Evolutionary conservation across 306 rosid species (phyloP), one percentile per base, ranked within the genome.

Genomic region (Lathyrus oleraceus): DNA sequence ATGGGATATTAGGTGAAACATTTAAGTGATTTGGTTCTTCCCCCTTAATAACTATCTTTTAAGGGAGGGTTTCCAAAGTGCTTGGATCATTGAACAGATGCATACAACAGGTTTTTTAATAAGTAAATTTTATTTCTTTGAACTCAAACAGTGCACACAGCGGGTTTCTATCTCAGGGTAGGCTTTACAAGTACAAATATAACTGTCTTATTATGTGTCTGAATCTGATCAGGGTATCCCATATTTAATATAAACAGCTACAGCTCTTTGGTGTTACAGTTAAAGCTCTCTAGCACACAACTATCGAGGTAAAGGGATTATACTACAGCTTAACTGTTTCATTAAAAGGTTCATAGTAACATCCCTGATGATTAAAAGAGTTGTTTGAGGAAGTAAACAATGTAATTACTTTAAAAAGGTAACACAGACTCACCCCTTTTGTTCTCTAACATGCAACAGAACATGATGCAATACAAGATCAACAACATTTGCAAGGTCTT

Each of bases 381-480:
- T 13, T 54, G 42, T 27, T 36, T 42, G 17, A 69, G 57, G 71
- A 74, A 69, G 32, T 53, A 25, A 44, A 25, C 54, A 47, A 19
- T 48, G 20, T 65, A 4, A n/a, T 16, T 45, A 45, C 59, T 20
- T 65, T 25, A 49, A 58, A 35, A 57, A 63, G 6, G 51, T 25
- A 42, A 71, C 62, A 23, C 19, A 25, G 38, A 87, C 98, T 81
- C 77, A 94, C 98, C 83, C 81, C 70, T 72, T 72, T 75, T 79
- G 92, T 62, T 75, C 80, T 75, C 69, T 88, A 73, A 80, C 84
- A 80, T 84, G 87, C 74, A 74, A 72, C 76, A 94, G 67, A 83
- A 94, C 84, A 67, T 76, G 88, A 74, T 76, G 72, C 72, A 90
- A 68, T 61, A 94, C 86, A 28, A 76, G 60, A 84, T 94, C 89